A percentile compares a stretch with the other conserved stretches of the same genome.
Evolutionary conservation across 305 asterid species (phyloP).

Genomic region (Solanum hybrid): DNA sequence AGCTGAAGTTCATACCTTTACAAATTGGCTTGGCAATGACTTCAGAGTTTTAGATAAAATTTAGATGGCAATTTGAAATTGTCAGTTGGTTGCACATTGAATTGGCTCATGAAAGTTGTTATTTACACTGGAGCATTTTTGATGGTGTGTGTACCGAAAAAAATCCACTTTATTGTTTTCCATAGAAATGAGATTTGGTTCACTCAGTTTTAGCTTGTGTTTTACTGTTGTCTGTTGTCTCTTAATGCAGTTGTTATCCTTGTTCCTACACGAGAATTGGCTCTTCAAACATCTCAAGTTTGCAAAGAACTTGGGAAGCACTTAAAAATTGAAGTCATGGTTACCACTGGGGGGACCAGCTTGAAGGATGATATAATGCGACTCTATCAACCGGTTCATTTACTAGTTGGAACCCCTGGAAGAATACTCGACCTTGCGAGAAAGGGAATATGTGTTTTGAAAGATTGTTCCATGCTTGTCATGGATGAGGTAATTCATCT

Average conservation of each 20-base stretch:
- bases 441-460: constrained; percentile 37
- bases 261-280: constrained; percentile 52
- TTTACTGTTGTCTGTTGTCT: neutral
- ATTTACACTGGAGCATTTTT: neutral
- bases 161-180: constrained; percentile 1
- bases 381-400: constrained; percentile 47
- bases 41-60: neutral
- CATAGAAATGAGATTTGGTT: neutral
- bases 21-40: neutral
- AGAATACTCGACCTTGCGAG: constrained; percentile 49
- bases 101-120: neutral
- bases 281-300: constrained; percentile 57
- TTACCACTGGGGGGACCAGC: constrained; percentile 53
- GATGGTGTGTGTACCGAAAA: neutral
- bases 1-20: neutral
- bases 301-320: constrained; percentile 54
- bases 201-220: neutral
- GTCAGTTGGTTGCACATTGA: neutral
- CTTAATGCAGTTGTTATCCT: constrained; percentile 34
- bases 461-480: constrained; percentile 38
- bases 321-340: constrained; percentile 53
- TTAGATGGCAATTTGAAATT: neutral
- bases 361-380: constrained; percentile 54
- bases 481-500: constrained; percentile 36
- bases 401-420: constrained; percentile 61